Percentiles rank a stretch among this genome's conserved stretches.
phyloP scores from a whole-genome alignment of 306 rosid genomes.

The Begonia masoniana region DNA sequence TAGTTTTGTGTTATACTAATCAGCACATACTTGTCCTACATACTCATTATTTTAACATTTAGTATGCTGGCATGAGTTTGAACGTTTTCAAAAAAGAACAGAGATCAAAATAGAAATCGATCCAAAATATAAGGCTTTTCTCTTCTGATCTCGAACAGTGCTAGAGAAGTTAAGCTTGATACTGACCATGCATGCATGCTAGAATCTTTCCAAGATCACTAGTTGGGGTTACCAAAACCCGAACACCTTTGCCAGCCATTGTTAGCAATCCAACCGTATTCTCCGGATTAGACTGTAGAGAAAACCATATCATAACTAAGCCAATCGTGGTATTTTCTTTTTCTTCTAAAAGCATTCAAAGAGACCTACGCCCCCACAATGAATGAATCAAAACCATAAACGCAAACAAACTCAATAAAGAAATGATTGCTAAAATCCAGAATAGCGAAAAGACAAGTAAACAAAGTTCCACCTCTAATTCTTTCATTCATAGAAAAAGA shows the following conservation, averaged over 20 bases:
- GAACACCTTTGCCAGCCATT: constrained; percentile 90
- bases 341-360: neutral
- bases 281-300: constrained; percentile 78
- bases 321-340: neutral
- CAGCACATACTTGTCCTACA: neutral
- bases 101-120: too few species aligned
- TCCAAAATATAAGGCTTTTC: too few species aligned
- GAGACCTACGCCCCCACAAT: neutral
- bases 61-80: neutral
- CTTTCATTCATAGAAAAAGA: constrained; percentile 2
- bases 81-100: too few species aligned
- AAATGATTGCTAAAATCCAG: neutral
- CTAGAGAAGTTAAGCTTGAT: neutral
- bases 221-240: constrained; percentile 85
- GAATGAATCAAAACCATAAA: neutral
- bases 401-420: neutral
- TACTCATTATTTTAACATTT: neutral
- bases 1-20: neutral
- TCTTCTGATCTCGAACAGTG: too few species aligned
- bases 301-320: neutral
- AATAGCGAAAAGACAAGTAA: neutral
- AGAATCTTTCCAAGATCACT: constrained; percentile 86
- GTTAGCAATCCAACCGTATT: constrained; percentile 89
- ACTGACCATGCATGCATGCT: constrained; percentile 88
- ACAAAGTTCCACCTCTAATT: neutral